Conservation (phyloP, 257 asterid species). For the Solanum rostratum region DNA sequence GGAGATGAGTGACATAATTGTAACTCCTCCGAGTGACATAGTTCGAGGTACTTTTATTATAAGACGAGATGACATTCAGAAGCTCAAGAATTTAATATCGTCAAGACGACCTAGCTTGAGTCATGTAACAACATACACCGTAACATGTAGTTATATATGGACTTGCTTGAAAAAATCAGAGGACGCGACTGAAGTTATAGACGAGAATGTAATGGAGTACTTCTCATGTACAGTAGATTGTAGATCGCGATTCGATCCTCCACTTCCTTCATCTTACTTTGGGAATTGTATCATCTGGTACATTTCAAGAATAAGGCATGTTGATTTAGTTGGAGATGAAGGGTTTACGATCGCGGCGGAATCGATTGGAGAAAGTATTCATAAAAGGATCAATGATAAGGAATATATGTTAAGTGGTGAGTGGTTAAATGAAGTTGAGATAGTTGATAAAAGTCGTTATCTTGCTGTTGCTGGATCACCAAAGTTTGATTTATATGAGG, state of each 20-base stretch:
- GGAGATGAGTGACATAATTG: background rate
- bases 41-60: conserved; percentile 11
- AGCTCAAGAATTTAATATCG: no score
- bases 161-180: no score
- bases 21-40: background rate
- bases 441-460: no score
- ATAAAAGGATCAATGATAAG: background rate
- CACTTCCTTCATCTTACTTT: conserved; percentile 17
- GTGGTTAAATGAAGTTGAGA: no score
- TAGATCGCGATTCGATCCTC: conserved; percentile 22
- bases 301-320: background rate
- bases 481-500: background rate
- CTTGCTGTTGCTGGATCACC: background rate
- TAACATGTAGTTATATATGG: no score
- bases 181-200: background rate
- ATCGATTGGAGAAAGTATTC: background rate
- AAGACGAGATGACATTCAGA: no score
- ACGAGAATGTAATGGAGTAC: background rate
- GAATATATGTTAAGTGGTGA: background rate
- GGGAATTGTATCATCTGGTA: conserved; percentile 9
- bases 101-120: no score
- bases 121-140: no score
- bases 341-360: no score
- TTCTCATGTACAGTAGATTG: conserved; percentile 6
- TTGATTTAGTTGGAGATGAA: background rate